Evolutionary conservation across 495 filamentous ascomycete genomes (phyloP).

Genomic region (Letharia lupina): DNA sequence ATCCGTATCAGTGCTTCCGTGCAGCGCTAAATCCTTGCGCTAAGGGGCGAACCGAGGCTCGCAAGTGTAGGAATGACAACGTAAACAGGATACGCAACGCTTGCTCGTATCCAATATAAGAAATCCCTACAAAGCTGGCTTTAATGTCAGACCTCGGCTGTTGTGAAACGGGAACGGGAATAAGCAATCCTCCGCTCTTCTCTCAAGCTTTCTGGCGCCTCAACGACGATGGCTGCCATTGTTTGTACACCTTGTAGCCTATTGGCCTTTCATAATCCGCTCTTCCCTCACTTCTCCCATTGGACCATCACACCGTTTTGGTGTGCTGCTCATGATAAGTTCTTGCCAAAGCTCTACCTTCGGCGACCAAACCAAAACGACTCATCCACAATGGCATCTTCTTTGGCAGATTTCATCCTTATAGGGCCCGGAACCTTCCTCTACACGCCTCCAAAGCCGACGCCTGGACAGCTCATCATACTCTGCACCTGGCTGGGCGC

Average conservation of each 20-base stretch:
- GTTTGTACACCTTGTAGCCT: not conserved
- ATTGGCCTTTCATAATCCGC: not conserved
- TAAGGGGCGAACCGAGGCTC: not conserved
- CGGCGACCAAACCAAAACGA: not conserved
- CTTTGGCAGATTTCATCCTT: not conserved
- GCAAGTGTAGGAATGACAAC: not conserved
- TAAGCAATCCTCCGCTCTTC: not conserved
- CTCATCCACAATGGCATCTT: not conserved
- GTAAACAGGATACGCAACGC: not conserved
- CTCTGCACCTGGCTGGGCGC: constrained; percentile 31
- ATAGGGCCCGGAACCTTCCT: not conserved
- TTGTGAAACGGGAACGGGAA: not conserved
- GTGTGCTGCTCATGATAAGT: not conserved
- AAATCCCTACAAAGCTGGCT: not conserved
- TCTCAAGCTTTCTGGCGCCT: not conserved
- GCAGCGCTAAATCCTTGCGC: not conserved
- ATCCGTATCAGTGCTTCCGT: not conserved
- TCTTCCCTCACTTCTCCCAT: not conserved
- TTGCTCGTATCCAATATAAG: not conserved
- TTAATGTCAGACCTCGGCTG: not conserved
- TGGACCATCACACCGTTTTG: not conserved
- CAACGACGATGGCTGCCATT: not conserved
- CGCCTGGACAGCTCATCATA: constrained; percentile 21
- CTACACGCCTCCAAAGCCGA: not conserved
- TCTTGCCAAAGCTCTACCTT: too few relatives aligned